Evolutionary conservation across 441 rosid genomes (phyloP), one percentile per base, ranked within the genome.

Genomic region (Adansonia madagascariensis): DNA sequence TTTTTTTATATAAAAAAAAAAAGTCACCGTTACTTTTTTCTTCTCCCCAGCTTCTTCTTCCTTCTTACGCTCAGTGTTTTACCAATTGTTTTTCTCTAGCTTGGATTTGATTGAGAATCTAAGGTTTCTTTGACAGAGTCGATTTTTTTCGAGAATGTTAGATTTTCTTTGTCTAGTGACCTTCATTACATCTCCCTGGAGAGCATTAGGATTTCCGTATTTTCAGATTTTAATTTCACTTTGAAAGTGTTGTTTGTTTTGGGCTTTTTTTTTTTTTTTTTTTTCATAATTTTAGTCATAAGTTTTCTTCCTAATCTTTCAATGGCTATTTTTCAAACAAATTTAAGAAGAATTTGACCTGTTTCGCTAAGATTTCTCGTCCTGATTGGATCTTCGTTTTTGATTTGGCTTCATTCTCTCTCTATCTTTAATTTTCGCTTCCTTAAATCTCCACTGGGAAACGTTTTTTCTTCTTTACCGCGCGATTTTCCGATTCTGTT

Each of bases 71-170:
- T 35, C 47, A 80, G 75, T 22, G 41, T 47, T 50, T 63, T 7
- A 52, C 39, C 15, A 24, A 39, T 67, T 74, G n/a, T 35, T 22
- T 55, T 64, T 35, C 50, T 24, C 65, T 8, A 43, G 24, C 35
- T 10, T 64, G 75, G 76, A 41, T 70, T 73, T 61, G 11, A 39
- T 77, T 22, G 12, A 59, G n/a, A 71, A 31, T 20, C 55, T 2
- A 46, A 50, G 74, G 64, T 57, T 77, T 50, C 52, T 75, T 76
- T 53, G 11, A 10, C 72, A 47, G 57, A 65, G 20, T 70, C 60
- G 46, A 65, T 66, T 53, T 71, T 46, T 49, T 15, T 0, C 55
- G 81, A 82, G 80, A 76, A 81, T 64, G 71, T 31, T 50, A 20
- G 77, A 60, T 73, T 76, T 76, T 18, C 50, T 6, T 52, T 65